A percentile compares a stretch with the other conserved stretches of the same genome.
Evolutionary conservation across 352 stramenopile species (phyloP).

Genomic region (Globisporangium irregulare): DNA sequence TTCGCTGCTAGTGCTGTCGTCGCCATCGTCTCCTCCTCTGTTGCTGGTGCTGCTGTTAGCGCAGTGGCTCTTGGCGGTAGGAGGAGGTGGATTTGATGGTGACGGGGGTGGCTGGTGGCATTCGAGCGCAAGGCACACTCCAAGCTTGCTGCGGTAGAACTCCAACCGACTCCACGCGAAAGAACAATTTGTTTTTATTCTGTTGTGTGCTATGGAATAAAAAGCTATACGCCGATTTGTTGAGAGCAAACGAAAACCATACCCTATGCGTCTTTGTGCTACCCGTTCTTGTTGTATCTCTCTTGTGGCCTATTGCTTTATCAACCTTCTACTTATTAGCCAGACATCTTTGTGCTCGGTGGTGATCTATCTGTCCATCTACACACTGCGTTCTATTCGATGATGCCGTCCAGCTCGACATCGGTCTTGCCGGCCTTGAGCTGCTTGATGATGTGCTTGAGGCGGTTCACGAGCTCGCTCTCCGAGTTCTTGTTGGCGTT

Average conservation of each 20-base stretch:
- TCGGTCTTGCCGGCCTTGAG: constrained; percentile 62
- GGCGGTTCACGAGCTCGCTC: constrained; percentile 75
- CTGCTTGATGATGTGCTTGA: constrained; percentile 84
- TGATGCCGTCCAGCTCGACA: constrained; percentile 62
- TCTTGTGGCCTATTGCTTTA: neutral
- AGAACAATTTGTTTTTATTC: constrained; percentile 32
- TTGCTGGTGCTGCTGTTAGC: constrained; percentile 5
- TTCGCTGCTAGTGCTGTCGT: neutral
- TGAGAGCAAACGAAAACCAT: constrained; percentile 55
- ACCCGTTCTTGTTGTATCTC: constrained; percentile 12
- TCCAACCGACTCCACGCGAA: constrained; percentile 18
- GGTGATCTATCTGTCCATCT: neutral
- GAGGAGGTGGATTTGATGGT: neutral
- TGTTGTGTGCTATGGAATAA: constrained; percentile 35
- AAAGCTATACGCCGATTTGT: constrained; percentile 83
- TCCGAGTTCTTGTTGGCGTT: constrained; percentile 85
- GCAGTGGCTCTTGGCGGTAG: neutral
- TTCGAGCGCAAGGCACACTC: neutral
- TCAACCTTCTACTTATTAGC: neutral
- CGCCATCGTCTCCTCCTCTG: neutral
- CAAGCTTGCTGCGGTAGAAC: constrained; percentile 11
- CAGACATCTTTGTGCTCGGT: neutral
- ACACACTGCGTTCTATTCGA: constrained; percentile 30
- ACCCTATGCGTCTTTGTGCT: constrained; percentile 7
- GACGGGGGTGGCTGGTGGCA: constrained; percentile 1